Percentiles rank a stretch among this genome's conserved stretches.
These are phyloP conservation scores for Irineochytrium annulatum DNA, from an alignment of 192 early-diverging fungal species.

Conservation along the genomic window DNA sequence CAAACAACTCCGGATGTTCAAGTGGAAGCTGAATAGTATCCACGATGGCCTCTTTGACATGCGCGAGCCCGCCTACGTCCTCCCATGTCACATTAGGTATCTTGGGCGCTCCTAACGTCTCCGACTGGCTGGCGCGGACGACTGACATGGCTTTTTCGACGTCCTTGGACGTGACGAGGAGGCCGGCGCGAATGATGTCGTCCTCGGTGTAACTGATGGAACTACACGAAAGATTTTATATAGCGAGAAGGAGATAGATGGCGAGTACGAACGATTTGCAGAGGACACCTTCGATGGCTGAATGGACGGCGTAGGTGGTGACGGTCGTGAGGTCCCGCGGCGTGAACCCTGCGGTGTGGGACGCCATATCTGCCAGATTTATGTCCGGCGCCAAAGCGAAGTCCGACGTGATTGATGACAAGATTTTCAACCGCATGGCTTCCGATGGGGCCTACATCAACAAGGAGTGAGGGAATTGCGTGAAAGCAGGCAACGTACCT, in stretches of 20 bases:
- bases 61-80: constrained; percentile 91
- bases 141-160: constrained; percentile 74
- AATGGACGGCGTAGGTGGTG: neutral
- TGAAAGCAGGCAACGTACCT: neutral
- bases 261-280: neutral
- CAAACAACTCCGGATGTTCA: constrained; percentile 94
- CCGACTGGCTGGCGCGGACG: constrained; percentile 77
- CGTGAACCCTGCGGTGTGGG: neutral
- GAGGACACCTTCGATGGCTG: constrained; percentile 1
- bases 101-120: constrained; percentile 88
- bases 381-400: neutral
- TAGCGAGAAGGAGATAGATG: no score
- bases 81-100: constrained; percentile 98
- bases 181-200: constrained; percentile 65
- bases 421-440: constrained; percentile 24
- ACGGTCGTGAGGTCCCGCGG: neutral
- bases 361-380: constrained; percentile 6
- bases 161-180: constrained; percentile 73
- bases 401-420: constrained; percentile 30
- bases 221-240: no score
- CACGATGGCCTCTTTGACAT: constrained; percentile 88
- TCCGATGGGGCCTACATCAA: constrained; percentile 46
- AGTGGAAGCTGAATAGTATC: constrained; percentile 97
- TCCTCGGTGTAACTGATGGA: constrained; percentile 36
- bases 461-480: no score